Evolutionary conservation across 768 basidiomycete genomes (phyloP), one percentile per base, ranked within the genome.

Genomic region (Pleurotus sapidus): DNA sequence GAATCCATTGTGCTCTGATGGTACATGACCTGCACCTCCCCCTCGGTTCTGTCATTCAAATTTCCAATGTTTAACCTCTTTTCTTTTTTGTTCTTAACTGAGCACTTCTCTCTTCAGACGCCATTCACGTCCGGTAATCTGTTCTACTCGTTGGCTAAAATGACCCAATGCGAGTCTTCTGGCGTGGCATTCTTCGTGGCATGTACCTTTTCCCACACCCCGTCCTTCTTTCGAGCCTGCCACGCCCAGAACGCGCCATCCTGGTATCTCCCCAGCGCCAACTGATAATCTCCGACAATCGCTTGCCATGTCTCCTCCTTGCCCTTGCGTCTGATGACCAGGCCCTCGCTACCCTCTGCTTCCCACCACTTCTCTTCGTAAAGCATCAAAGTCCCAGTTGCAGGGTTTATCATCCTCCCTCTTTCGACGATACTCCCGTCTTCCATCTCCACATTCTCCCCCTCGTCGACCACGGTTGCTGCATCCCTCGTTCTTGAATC

Each of bases 361-460:
- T 72, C 72, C 45, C 57, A 48, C 70, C 73, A 73, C 23, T 69
- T 59, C 57, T 72, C 72, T 56, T 74, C 70, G 48, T 72, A 73
- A 5, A 51, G 4, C 11, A 67, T 65, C 43, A 70, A 27, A 45
- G 57, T 57, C 11, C 68, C 69, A 0, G 70, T 72, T 2, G 48
- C 66, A 8, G 71, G 71, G 53, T 73, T 70, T 4, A 72, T 43
- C 72, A 72, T 73, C 50, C 70, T 66, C 20, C 73, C 72, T 11
- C 56, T 60, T 55, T 72, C 71, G 4, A 73, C 61, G 2, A 66
- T 69, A 11, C 56, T 68, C 3, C 70, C 70, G 59, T 70, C 63
- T 3, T 67, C 61, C 14, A 71, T 59, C 5, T 39, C 58, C 15
- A 62, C 65, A 59, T 68, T 70, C 3, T 43, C 61, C 11, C 70